Evolutionary conservation across 805 yeast genomes (phyloP).

Genomic region (Scheffersomyces coipomensis): DNA sequence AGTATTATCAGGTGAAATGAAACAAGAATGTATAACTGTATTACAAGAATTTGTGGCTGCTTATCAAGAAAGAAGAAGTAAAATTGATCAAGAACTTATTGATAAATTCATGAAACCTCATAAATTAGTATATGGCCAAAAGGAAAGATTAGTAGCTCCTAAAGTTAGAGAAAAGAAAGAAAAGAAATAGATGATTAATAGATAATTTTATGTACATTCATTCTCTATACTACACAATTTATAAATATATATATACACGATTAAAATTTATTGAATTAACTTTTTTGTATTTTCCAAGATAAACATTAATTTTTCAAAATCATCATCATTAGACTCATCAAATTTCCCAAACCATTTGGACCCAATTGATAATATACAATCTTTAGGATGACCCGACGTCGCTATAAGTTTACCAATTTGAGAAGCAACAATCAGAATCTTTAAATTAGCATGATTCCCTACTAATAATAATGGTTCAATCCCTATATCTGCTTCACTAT

Average conservation of each 20-base stretch:
- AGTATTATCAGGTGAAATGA: conserved; percentile 88
- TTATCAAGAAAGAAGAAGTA: conserved; percentile 78
- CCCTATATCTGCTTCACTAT: conserved; percentile 21
- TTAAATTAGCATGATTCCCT: conserved; percentile 47
- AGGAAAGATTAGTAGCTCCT: conserved; percentile 70
- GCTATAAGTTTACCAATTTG: conserved; percentile 47
- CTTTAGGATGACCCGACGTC: conserved; percentile 29
- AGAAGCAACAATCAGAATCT: conserved; percentile 46
- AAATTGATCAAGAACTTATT: conserved; percentile 60
- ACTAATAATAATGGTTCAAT: conserved; percentile 46
- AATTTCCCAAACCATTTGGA: conserved; percentile 46
- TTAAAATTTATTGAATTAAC: conserved; percentile 3
- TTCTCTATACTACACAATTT: too few species aligned
- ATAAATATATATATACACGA: neutral
- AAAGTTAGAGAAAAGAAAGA: conserved; percentile 49
- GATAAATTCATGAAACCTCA: conserved; percentile 82
- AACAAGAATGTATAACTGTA: conserved; percentile 77
- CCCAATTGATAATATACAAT: conserved; percentile 44
- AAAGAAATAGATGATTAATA: conserved; percentile 6
- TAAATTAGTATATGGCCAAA: conserved; percentile 69
- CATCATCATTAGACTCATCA: conserved; percentile 25
- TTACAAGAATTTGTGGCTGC: conserved; percentile 75
- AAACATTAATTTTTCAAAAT: conserved; percentile 47
- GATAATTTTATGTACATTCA: neutral
- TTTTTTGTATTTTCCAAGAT: conserved; percentile 31